Evolutionary conservation across 2,329 filamentous ascomycete genomes (phyloP).

Genomic region (Cladophialophora psammophila): DNA sequence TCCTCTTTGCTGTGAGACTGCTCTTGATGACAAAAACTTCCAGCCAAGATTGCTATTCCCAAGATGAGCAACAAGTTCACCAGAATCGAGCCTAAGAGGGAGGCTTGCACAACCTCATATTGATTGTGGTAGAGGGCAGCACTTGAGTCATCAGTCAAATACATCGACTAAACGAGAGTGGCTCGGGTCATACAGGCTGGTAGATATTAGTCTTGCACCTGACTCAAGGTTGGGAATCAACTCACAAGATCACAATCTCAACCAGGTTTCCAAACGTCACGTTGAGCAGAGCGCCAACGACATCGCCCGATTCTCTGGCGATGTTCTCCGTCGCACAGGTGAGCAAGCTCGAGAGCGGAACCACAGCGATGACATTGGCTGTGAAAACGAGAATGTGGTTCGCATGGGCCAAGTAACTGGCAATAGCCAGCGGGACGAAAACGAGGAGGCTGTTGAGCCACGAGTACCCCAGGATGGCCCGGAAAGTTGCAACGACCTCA

Average conservation of each 20-base stretch:
- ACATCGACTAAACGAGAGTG: background rate
- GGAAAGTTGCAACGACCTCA: background rate
- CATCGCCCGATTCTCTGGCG: constrained; percentile 74
- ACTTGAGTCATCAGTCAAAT: constrained; percentile 52
- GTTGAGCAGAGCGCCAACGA: constrained; percentile 84
- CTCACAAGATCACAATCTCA: constrained; percentile 30
- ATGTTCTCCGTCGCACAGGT: constrained; percentile 90
- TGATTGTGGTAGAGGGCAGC: constrained; percentile 77
- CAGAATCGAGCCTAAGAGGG: constrained; percentile 93
- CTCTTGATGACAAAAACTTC: constrained; percentile 75
- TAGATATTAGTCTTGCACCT: background rate
- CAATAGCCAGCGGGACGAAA: constrained; percentile 53
- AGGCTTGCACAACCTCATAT: constrained; percentile 88
- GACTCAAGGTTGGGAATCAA: background rate
- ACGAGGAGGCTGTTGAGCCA: constrained; percentile 59
- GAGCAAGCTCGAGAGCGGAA: constrained; percentile 86
- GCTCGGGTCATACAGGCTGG: constrained; percentile 7
- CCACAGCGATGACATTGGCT: constrained; percentile 90
- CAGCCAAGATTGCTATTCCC: constrained; percentile 82
- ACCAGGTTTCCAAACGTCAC: constrained; percentile 73
- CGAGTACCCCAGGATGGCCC: constrained; percentile 52
- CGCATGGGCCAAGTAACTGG: constrained; percentile 68
- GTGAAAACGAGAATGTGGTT: constrained; percentile 74
- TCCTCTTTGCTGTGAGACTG: constrained; percentile 92
- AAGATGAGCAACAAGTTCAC: constrained; percentile 91